Conservation (phyloP, 305 asterid species). For the Fraxinus angustifolia region DNA sequence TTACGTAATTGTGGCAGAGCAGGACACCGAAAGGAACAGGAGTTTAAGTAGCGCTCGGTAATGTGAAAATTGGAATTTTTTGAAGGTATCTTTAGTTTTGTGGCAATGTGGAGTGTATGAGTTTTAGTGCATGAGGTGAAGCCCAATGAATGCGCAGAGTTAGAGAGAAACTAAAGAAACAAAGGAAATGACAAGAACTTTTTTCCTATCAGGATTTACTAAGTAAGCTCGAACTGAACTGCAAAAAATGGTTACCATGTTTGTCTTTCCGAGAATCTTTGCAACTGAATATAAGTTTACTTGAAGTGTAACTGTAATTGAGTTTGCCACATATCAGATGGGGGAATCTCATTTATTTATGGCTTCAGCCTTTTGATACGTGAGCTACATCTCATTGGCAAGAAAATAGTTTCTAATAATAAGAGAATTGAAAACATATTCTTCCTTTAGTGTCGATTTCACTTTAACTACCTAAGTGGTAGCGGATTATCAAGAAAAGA, state of each 20-base stretch:
- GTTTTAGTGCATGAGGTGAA: not conserved
- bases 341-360: not conserved
- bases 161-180: not conserved
- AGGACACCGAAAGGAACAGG: not conserved
- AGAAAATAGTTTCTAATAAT: not conserved
- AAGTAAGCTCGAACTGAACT: not conserved
- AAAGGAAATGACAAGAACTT: not conserved
- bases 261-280: not conserved
- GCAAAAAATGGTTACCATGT: not conserved
- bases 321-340: not conserved
- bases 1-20: not conserved
- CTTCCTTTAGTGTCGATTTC: not conserved
- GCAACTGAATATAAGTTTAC: not conserved
- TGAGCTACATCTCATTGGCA: conserved; percentile 10
- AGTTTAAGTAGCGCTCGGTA: not conserved
- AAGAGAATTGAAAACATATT: not conserved
- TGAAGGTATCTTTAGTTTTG: conserved; percentile 6
- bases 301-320: not conserved
- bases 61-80: not conserved
- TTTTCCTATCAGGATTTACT: not conserved
- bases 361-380: conserved; percentile 12
- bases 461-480: conserved; percentile 3
- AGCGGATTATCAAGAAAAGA: not conserved
- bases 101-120: conserved; percentile 3
- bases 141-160: not conserved